Conservation (phyloP, 2,329 filamentous ascomycete genomes). For the Phaeosphaeria sp. region DNA sequence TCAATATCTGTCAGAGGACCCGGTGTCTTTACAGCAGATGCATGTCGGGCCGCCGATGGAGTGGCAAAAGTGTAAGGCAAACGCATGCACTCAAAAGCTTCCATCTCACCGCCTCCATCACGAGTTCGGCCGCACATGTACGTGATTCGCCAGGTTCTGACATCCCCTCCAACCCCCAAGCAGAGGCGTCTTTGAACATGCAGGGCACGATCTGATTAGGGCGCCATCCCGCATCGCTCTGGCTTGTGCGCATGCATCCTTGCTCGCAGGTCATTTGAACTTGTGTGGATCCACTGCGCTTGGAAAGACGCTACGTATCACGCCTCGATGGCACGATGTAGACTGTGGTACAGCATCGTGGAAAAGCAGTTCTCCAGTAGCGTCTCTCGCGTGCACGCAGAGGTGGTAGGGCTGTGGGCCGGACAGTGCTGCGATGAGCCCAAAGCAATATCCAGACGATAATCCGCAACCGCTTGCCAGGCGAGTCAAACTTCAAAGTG, state of each 20-base stretch:
- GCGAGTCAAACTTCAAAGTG: background rate
- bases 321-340: conserved; percentile 3
- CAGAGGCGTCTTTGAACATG: conserved; percentile 16
- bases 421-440: background rate
- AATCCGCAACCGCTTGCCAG: background rate
- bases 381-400: conserved; percentile 4
- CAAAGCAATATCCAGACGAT: background rate
- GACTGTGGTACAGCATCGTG: conserved; percentile 5
- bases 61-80: conserved; percentile 14
- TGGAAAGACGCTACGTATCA: conserved; percentile 4
- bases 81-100: conserved; percentile 13
- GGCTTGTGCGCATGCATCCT: conserved; percentile 8
- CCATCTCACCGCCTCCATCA: conserved; percentile 30
- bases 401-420: conserved; percentile 10
- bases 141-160: conserved; percentile 24
- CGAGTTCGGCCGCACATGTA: background rate
- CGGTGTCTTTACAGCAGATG: background rate
- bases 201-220: conserved; percentile 26
- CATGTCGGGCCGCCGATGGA: background rate
- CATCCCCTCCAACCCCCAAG: conserved; percentile 9
- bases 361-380: conserved; percentile 2
- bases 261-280: conserved; percentile 11
- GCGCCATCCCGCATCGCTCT: conserved; percentile 23
- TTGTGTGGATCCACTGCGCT: background rate
- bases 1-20: background rate